Percentiles rank a stretch among this genome's conserved stretches.
These are phyloP conservation scores for Crithidia expoeki DNA, from an alignment of 208 protist genomes.

Conservation along the genomic window DNA sequence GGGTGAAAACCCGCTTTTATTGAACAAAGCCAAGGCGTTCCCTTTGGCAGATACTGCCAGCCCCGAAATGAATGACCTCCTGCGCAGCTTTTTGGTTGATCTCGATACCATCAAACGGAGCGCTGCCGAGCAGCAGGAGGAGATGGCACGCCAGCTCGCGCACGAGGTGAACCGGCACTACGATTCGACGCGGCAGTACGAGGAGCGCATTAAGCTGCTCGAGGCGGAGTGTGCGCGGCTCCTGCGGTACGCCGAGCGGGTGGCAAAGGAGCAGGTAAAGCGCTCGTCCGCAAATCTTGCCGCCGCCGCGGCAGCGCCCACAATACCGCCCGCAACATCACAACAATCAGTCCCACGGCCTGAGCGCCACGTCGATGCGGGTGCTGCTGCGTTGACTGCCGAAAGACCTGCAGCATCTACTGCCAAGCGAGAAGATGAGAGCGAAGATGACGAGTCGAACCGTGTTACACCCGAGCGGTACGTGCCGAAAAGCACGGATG, in stretches of 20 bases:
- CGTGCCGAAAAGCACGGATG: neutral
- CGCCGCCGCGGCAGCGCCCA: neutral
- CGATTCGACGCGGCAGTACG: slow-evolving; percentile 63
- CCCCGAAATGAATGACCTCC: slow-evolving; percentile 41
- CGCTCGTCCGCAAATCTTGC: neutral
- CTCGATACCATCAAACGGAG: slow-evolving; percentile 35
- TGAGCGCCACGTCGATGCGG: neutral
- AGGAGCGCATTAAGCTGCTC: slow-evolving; percentile 43
- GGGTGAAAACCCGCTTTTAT: neutral
- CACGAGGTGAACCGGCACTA: slow-evolving; percentile 63
- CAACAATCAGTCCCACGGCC: neutral
- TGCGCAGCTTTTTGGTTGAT: slow-evolving; percentile 49
- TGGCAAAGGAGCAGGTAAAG: slow-evolving; percentile 16
- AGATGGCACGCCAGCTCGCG: slow-evolving; percentile 54
- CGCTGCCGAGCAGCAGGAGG: slow-evolving; percentile 41
- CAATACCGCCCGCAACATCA: neutral
- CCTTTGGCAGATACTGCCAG: slow-evolving; percentile 22
- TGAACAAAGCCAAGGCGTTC: neutral
- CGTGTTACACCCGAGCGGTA: slow-evolving; percentile 28
- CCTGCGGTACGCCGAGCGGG: slow-evolving; percentile 21
- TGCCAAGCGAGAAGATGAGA: neutral
- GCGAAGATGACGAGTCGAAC: neutral
- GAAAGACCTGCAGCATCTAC: neutral
- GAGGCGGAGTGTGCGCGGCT: slow-evolving; percentile 52
- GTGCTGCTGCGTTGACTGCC: neutral